These are phyloP conservation scores for Trichophyton mentagrophytes DNA, from an alignment of 2,329 filamentous ascomycete genomes.

Conservation along the genomic window DNA sequence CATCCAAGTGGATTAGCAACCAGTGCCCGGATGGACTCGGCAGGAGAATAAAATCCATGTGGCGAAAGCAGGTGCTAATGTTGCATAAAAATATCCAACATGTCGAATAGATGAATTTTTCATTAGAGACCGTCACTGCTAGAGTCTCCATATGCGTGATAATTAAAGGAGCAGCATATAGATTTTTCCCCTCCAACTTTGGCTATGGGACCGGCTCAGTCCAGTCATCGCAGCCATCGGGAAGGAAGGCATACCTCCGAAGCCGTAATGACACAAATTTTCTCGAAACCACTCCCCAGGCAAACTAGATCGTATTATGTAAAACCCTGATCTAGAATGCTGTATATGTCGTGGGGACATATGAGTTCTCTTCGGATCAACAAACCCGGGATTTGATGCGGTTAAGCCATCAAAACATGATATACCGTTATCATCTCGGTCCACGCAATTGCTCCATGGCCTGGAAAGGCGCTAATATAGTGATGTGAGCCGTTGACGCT, in stretches of 20 bases:
- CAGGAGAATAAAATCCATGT: background rate
- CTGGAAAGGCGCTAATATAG: background rate
- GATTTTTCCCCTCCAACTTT: background rate
- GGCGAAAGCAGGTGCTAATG: background rate
- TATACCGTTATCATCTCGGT: background rate
- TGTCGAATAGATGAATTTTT: background rate
- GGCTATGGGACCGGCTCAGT: background rate
- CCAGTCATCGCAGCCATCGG: no score
- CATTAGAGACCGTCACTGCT: background rate
- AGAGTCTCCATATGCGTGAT: background rate
- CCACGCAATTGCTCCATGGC: background rate
- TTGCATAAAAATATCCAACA: background rate
- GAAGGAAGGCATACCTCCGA: background rate
- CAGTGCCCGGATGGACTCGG: background rate
- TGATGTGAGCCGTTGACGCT: background rate
- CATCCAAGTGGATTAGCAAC: background rate
- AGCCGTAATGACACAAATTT: background rate
- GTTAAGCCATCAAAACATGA: background rate
- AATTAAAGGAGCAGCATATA: background rate
- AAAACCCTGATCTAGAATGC: background rate
- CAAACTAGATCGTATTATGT: background rate
- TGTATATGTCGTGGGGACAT: background rate
- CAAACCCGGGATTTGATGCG: background rate
- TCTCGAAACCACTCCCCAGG: background rate
- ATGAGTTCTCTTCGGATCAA: background rate